Percentiles rank a stretch among this genome's conserved stretches.
These are phyloP conservation scores for Trypanosoma conorhini DNA, from an alignment of 208 protist species.

Conservation along the genomic window DNA sequence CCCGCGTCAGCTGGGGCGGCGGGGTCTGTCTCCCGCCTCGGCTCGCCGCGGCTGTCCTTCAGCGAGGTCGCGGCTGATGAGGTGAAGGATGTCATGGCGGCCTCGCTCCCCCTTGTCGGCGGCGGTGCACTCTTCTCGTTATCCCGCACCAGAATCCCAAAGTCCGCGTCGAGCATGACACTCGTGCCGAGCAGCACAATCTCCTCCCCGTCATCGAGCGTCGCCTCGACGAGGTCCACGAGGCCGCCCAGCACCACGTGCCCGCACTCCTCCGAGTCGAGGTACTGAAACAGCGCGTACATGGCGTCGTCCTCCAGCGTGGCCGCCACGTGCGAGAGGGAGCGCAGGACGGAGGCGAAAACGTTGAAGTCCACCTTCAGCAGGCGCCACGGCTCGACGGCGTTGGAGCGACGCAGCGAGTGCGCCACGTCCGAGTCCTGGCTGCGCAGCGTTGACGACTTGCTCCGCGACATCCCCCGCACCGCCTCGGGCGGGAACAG, in stretches of 20 bases:
- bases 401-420: background rate
- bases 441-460: background rate
- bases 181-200: constrained; percentile 35
- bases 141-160: constrained; percentile 14
- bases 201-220: constrained; percentile 35
- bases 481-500: background rate
- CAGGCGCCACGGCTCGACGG: constrained; percentile 33
- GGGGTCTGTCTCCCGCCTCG: background rate
- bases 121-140: background rate
- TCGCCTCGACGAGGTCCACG: constrained; percentile 41
- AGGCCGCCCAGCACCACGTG: constrained; percentile 70
- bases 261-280: constrained; percentile 55
- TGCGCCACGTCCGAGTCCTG: background rate
- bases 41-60: background rate
- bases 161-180: constrained; percentile 44
- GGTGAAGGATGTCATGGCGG: background rate
- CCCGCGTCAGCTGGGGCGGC: too few species aligned
- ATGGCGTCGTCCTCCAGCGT: constrained; percentile 72
- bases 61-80: background rate
- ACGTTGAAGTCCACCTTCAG: constrained; percentile 64
- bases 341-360: constrained; percentile 61
- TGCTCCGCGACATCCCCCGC: background rate
- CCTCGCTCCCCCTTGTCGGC: background rate
- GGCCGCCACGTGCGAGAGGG: constrained; percentile 52
- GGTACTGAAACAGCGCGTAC: constrained; percentile 74